Evolutionary conservation across 73 alveolate genomes (phyloP).

Genomic region (Tetrahymena borealis): DNA sequence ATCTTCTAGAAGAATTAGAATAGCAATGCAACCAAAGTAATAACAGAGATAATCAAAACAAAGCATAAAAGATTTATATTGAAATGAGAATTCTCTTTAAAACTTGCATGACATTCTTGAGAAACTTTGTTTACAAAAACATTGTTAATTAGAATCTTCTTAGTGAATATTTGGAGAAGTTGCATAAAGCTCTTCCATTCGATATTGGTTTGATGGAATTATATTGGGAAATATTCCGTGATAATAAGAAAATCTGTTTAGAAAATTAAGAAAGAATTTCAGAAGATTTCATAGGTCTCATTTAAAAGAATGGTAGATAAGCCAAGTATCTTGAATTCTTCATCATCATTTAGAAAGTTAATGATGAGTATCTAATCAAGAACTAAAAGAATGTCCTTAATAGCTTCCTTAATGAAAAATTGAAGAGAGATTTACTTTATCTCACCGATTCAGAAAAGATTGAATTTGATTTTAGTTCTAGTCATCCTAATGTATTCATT

Average conservation of each 20-base stretch:
- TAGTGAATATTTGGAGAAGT: constrained; percentile 31
- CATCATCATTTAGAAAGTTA: constrained; percentile 20
- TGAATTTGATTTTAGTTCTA: background rate
- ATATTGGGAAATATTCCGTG: constrained; percentile 24
- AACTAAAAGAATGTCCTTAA: constrained; percentile 26
- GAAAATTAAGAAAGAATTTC: constrained; percentile 28
- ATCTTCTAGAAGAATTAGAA: background rate
- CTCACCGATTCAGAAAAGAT: constrained; percentile 12
- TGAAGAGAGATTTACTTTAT: constrained; percentile 21
- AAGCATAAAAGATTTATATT: background rate
- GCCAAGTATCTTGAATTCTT: constrained; percentile 32
- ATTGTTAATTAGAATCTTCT: constrained; percentile 12
- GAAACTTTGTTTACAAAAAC: constrained; percentile 7
- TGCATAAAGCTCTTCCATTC: constrained; percentile 8
- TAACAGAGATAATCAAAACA: background rate
- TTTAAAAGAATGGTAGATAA: constrained; percentile 32
- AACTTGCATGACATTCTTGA: constrained; percentile 8
- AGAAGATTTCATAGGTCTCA: constrained; percentile 13
- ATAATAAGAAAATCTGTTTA: constrained; percentile 32
- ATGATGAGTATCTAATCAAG: constrained; percentile 6
- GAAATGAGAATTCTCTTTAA: background rate
- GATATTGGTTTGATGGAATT: constrained; percentile 26
- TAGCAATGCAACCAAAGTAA: background rate
- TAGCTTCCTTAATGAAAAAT: constrained; percentile 19
- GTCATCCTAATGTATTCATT: background rate